A percentile compares a stretch with the other conserved stretches of the same genome.
These are phyloP conservation scores for Albugo laibachii DNA, from an alignment of 352 stramenopile genomes.

Conservation along the genomic window DNA sequence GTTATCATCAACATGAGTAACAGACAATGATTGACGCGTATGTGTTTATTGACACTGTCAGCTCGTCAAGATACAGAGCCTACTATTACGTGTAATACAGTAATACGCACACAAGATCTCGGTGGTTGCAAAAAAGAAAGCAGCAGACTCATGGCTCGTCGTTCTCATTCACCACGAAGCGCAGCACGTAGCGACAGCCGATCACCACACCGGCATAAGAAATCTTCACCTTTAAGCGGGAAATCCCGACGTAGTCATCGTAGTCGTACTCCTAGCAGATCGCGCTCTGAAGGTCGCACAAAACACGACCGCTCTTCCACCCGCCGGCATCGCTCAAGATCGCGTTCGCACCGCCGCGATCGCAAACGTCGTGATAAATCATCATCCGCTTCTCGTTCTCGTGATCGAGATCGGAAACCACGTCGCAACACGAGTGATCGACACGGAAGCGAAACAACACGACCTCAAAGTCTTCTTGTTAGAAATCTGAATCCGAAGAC, in stretches of 20 bases:
- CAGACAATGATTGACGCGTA: too few species aligned
- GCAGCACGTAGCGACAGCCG: constrained; percentile 8
- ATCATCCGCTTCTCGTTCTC: too few species aligned
- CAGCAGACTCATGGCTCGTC: constrained; percentile 14
- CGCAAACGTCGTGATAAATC: not conserved
- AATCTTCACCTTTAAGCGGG: constrained; percentile 6
- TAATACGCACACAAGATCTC: too few species aligned
- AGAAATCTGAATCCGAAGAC: constrained; percentile 19
- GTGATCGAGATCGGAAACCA: not conserved
- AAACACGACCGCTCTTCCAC: constrained; percentile 2
- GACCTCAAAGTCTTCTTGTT: constrained; percentile 27
- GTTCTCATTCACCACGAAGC: constrained; percentile 29
- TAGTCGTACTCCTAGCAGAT: not conserved
- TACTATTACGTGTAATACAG: too few species aligned
- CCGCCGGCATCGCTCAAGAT: constrained; percentile 6
- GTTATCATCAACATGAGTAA: too few species aligned
- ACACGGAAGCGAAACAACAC: constrained; percentile 5
- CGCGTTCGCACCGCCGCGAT: constrained; percentile 10
- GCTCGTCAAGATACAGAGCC: too few species aligned
- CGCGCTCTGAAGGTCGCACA: constrained; percentile 1
- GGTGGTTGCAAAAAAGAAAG: too few species aligned
- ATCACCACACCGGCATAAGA: constrained; percentile 11
- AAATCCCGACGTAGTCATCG: constrained; percentile 11
- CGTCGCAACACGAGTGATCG: constrained; percentile 3
- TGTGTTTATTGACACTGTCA: too few species aligned